These are phyloP conservation scores for Rhizophagus sp. DNA, from an alignment of 192 early-diverging fungal genomes.

Conservation along the genomic window DNA sequence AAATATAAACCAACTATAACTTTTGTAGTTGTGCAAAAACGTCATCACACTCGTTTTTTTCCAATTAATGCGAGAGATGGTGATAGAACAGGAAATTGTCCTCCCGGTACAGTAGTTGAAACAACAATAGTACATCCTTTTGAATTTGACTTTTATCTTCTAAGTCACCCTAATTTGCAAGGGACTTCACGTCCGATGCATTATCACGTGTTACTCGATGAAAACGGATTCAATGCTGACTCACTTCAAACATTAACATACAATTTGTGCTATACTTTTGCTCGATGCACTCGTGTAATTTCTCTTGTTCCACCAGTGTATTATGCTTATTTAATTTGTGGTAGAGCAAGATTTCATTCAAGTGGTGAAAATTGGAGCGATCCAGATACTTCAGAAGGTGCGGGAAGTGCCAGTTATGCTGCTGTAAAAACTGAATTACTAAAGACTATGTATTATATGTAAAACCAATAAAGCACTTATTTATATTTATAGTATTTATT, in stretches of 20 bases:
- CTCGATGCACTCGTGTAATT: constrained; percentile 82
- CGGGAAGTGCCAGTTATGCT: no score
- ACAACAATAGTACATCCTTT: neutral
- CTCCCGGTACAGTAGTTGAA: neutral
- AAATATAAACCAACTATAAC: neutral
- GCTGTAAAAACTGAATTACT: no score
- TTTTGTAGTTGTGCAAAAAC: neutral
- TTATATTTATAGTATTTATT: no score
- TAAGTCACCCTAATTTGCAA: neutral
- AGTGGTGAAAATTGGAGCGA: neutral
- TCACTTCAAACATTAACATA: constrained; percentile 78
- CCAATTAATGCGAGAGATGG: neutral
- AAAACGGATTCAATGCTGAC: neutral
- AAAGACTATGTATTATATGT: no score
- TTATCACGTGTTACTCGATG: neutral
- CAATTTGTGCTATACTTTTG: constrained; percentile 81
- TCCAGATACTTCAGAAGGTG: no score
- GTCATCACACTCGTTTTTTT: neutral
- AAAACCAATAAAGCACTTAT: no score
- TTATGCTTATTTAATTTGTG: neutral
- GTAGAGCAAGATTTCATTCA: neutral
- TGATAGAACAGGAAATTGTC: neutral
- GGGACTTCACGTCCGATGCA: neutral
- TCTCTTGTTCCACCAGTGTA: constrained; percentile 31
- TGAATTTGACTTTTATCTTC: neutral